Evolutionary conservation across 345 rosid species (phyloP), one percentile per base, ranked within the genome.

Genomic region (Litchi chinensis): DNA sequence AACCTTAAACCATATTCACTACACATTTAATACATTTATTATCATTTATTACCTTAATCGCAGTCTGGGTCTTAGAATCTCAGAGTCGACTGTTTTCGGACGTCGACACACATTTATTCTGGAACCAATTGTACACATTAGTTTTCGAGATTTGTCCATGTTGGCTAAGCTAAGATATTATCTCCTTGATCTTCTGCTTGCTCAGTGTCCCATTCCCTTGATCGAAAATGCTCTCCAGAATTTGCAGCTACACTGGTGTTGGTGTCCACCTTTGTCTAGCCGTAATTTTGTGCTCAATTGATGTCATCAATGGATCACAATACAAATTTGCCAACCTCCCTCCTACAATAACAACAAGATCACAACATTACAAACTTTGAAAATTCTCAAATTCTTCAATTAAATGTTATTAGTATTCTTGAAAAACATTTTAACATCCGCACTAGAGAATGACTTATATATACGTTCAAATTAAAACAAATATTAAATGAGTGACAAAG

Each of bases 241-340:
- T 91, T 70, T 94, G 98, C 80, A 96, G 98, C 83, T 96, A 98
- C 11, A 93, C 77, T 0, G 98, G 94, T 6, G 99, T 93, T 11
- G 99, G 99, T 79, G 98, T 96, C 99, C 98, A 96, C 65, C 99
- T 89, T 82, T 96, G 99, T 76, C 99, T 93, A 18, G 97, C 97
- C 10, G 91, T 90, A 81, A 96, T 93, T 83, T 91, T 96, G 80
- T 93, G 98, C 19, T 92, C 94, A 10, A 82, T 79, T 15, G 93
- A 83, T 76, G 90, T 80, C 90, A 92, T 86, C 73, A 89, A 65
- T 62, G 96, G 86, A 71, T 90, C 97, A 71, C 91, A 90, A 75
- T 92, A 89, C 46, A 88, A 77, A 78, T 82, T 89, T 74, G 93
- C 99, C 80, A 95, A 62, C 81, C 99, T 82, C 71, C 88, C 92